These are phyloP conservation scores for Eucalyptus sp. DNA, from an alignment of 345 rosid genomes.

Conservation along the genomic window DNA sequence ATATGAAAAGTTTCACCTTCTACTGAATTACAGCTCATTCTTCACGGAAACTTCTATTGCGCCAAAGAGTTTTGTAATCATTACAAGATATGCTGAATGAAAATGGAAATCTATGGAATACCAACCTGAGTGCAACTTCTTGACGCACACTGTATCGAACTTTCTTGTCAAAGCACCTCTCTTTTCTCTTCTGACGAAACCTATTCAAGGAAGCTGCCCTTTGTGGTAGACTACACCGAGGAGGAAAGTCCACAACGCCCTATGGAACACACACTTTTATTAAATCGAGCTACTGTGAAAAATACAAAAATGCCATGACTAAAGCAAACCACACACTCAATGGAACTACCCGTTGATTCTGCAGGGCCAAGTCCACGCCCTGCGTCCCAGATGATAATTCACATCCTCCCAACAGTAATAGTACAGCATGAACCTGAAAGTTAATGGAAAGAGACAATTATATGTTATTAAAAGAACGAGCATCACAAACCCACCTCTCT, in stretches of 20 bases:
- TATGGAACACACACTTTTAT: neutral
- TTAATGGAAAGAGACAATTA: neutral
- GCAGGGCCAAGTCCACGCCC: constrained; percentile 42
- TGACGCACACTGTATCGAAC: constrained; percentile 92
- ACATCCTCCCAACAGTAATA: constrained; percentile 64
- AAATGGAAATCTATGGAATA: neutral
- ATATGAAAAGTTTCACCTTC: neutral
- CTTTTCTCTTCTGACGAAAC: constrained; percentile 90
- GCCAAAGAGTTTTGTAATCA: neutral
- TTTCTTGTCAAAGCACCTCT: constrained; percentile 90
- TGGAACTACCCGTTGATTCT: constrained; percentile 38
- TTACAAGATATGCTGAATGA: neutral
- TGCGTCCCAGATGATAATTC: constrained; percentile 55
- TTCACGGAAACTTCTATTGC: neutral
- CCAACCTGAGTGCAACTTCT: constrained; percentile 90
- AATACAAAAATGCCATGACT: neutral
- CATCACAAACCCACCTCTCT: neutral
- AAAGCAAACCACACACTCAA: neutral
- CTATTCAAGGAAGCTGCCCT: constrained; percentile 80
- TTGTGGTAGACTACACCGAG: constrained; percentile 64
- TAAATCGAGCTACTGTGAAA: neutral
- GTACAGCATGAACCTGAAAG: constrained; percentile 67
- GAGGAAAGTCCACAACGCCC: constrained; percentile 51
- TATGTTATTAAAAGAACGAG: neutral
- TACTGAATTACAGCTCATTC: neutral